Base-by-base conservation (phyloP, 2,329 filamentous ascomycete species). In the Fusarium xyrophilum region DNA sequence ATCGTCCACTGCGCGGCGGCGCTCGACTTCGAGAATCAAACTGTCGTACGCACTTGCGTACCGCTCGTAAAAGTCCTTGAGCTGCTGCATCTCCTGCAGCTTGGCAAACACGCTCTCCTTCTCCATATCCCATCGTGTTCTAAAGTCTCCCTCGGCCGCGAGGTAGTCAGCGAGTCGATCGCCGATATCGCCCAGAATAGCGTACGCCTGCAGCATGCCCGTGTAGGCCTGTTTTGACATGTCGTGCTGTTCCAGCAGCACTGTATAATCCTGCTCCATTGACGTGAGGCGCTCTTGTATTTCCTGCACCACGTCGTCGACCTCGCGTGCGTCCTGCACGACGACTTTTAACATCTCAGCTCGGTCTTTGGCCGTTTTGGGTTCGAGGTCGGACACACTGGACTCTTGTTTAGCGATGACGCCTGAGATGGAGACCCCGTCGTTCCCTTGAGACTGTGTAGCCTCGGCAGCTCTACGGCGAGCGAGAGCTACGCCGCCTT, bases 31-130 rank as follows among this genome's bases (percentile, higher is more conserved):
- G 3, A 97, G 85, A 27, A 97, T 85, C 15, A 99, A 82, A 23
- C 90, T 89, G 70, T 93, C 91, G 75, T 99, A 98, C 0, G 93
- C 93, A 54, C 88, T 86, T 23, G 92, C 85, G 74, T 98, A 99
- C 21, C 91, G 89, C 64, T 95, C 91, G 78, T 97, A 98, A 73
- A 97, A 93, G n/a, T 87, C 83, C 14, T 89, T 85, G 73, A 97
- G 86, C 25, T 88, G 87, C 53, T 91, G 88, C 78, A 98, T 90
- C 74, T 97, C 93, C 13, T 85, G 82, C 40, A 97, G 86, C 71
- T 89, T 91, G 19, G 81, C 83, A 36, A 85, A 83, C 27, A 98
- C 91, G 21, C 84, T 85, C 7, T 87, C 85, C 68, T 90, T 89
- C 69, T 97, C 93, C 62, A 90, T 88, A 30, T 87, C 85, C 93